phyloP scores from a whole-genome alignment of 495 filamentous ascomycete species.

The Trypethelium eluteriae region DNA sequence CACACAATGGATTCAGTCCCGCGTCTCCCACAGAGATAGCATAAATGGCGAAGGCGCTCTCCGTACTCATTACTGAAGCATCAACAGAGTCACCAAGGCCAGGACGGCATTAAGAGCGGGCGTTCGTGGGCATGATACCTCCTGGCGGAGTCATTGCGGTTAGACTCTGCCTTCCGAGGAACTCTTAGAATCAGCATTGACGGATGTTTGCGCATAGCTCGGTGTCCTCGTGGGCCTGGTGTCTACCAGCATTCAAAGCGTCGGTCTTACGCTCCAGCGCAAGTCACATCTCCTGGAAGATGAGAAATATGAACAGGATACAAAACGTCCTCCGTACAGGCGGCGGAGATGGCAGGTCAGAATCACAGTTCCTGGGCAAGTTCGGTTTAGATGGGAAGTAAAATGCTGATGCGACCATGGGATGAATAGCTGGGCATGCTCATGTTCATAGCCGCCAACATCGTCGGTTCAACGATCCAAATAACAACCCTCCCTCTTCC shows the following conservation, averaged over 20 bases:
- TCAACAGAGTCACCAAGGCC: not conserved
- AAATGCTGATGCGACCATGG: not conserved
- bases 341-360: conserved; percentile 85
- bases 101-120: not conserved
- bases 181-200: not conserved
- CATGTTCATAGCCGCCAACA: conserved; percentile 92
- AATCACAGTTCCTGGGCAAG: not conserved
- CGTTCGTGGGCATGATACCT: conserved; percentile 10
- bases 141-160: conserved; percentile 16
- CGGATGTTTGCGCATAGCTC: conserved; percentile 32
- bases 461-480: conserved; percentile 91
- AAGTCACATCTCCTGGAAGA: conserved; percentile 98
- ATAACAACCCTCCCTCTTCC: conserved; percentile 94
- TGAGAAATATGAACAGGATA: conserved; percentile 72
- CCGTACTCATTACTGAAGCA: not conserved
- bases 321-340: conserved; percentile 77
- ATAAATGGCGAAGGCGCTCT: not conserved
- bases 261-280: conserved; percentile 95
- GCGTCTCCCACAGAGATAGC: conserved; percentile 6
- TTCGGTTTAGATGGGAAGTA: not conserved
- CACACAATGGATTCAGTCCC: not conserved
- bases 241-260: conserved; percentile 86
- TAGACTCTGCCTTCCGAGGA: not conserved
- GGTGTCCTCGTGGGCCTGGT: conserved; percentile 88
- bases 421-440: conserved; percentile 67